Conservation (phyloP, 2,329 filamentous ascomycete genomes). For the Aureobasidium sp. region DNA sequence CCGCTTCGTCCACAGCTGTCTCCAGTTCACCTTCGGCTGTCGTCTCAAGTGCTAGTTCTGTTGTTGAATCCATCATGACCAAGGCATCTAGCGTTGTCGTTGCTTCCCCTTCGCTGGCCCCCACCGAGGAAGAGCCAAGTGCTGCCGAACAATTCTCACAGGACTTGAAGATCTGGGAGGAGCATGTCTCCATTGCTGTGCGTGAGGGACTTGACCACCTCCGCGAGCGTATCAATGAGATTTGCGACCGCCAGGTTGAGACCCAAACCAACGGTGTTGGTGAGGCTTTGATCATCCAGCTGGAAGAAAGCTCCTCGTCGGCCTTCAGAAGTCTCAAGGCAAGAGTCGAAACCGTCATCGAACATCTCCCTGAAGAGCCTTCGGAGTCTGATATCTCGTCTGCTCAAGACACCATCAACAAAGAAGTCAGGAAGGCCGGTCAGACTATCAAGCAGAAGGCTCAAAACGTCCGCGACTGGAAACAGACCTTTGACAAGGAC, state of each 20-base stretch:
- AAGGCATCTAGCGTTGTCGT: conserved; percentile 23
- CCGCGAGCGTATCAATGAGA: conserved; percentile 56
- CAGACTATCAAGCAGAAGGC: conserved; percentile 69
- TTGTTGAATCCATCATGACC: conserved; percentile 22
- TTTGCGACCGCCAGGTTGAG: conserved; percentile 64
- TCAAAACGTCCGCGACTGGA: conserved; percentile 71
- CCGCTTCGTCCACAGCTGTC: not conserved
- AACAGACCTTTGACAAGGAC: conserved; percentile 62
- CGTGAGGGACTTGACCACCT: conserved; percentile 73
- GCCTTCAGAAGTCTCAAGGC: conserved; percentile 61
- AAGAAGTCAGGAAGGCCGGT: conserved; percentile 60
- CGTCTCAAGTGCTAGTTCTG: conserved; percentile 18
- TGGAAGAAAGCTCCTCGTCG: conserved; percentile 60
- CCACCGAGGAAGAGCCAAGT: conserved; percentile 32
- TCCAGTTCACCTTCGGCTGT: conserved; percentile 12
- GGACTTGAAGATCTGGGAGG: conserved; percentile 80
- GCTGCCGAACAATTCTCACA: conserved; percentile 59
- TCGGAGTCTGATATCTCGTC: conserved; percentile 46
- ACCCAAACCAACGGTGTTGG: conserved; percentile 61
- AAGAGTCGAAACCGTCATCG: conserved; percentile 53
- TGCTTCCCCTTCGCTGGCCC: conserved; percentile 21
- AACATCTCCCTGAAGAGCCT: conserved; percentile 52
- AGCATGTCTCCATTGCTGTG: conserved; percentile 76
- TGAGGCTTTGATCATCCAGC: conserved; percentile 57
- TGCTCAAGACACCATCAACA: conserved; percentile 46